These are phyloP conservation scores for Phaseolus coccineus DNA, from an alignment of 331 rosid species.

Conservation along the genomic window DNA sequence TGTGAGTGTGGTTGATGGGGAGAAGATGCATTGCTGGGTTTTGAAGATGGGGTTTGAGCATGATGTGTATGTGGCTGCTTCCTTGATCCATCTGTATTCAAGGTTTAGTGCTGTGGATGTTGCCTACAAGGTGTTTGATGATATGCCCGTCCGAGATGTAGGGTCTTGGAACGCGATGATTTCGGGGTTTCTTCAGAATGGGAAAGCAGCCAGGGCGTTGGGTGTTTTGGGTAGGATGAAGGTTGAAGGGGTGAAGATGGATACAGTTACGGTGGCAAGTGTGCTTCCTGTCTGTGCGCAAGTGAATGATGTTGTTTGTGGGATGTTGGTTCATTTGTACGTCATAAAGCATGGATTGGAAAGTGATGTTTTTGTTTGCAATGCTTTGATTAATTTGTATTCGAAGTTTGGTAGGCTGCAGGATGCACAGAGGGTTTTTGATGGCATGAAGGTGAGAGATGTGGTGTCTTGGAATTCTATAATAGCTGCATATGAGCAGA, in stretches of 20 bases:
- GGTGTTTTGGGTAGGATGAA: conserved; percentile 41
- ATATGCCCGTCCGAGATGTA: conserved; percentile 39
- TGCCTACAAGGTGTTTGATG: conserved; percentile 43
- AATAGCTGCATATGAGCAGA: conserved; percentile 51
- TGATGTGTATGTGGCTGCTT: conserved; percentile 48
- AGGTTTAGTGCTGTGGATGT: conserved; percentile 34
- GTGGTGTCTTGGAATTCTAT: conserved; percentile 48
- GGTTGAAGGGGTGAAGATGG: conserved; percentile 42
- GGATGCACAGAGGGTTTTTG: conserved; percentile 46
- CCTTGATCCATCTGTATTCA: conserved; percentile 36
- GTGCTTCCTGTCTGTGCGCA: conserved; percentile 46
- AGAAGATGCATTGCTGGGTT: conserved; percentile 42
- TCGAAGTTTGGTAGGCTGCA: conserved; percentile 47
- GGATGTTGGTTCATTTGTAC: conserved; percentile 48
- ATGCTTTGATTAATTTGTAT: conserved; percentile 50
- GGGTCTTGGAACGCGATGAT: conserved; percentile 53
- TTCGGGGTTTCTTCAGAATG: conserved; percentile 48
- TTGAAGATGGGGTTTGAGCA: conserved; percentile 47
- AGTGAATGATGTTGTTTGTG: conserved; percentile 21
- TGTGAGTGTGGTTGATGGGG: conserved; percentile 17
- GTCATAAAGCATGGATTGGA: conserved; percentile 43
- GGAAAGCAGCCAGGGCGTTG: conserved; percentile 29
- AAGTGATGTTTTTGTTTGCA: conserved; percentile 31
- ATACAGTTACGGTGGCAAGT: conserved; percentile 38
- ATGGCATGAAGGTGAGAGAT: conserved; percentile 42